A percentile compares a stretch with the other conserved stretches of the same genome.
Evolutionary conservation across 2,329 filamentous ascomycete genomes (phyloP).

Genomic region (Aspergillus udagawae): DNA sequence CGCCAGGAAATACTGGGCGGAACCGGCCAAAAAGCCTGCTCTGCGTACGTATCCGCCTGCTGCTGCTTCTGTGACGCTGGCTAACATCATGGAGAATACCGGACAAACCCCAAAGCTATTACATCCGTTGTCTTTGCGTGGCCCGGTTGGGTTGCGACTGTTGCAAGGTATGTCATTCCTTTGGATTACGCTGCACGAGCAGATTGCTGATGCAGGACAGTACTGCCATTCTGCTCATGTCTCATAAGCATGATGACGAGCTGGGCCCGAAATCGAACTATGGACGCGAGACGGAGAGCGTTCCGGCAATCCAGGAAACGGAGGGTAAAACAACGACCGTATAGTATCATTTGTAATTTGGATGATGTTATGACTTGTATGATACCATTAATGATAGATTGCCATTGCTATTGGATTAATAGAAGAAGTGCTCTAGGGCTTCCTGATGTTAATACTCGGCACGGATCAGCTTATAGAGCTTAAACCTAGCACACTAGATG

Average conservation of each 20-base stretch:
- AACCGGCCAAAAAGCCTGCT: conserved; percentile 33
- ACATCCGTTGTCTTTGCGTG: conserved; percentile 52
- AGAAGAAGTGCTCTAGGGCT: not conserved
- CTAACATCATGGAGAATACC: conserved; percentile 34
- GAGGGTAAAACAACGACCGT: not conserved
- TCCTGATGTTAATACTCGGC: no score
- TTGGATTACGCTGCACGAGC: conserved; percentile 2
- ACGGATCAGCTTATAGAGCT: no score
- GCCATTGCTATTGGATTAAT: not conserved
- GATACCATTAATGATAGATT: no score
- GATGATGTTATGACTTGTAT: no score
- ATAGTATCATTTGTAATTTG: no score
- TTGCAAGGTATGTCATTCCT: conserved; percentile 32
- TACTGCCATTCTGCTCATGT: conserved; percentile 29
- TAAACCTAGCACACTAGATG: no score
- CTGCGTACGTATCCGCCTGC: conserved; percentile 13
- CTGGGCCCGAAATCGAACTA: conserved; percentile 12
- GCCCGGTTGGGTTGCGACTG: conserved; percentile 48
- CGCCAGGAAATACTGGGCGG: conserved; percentile 24
- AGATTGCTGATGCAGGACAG: not conserved
- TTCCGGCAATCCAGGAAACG: not conserved
- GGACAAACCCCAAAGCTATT: conserved; percentile 48
- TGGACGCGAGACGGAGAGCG: not conserved
- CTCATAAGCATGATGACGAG: conserved; percentile 30
- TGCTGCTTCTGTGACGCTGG: not conserved